These are phyloP conservation scores for Dactylellina parvicollis DNA, from an alignment of 2,329 filamentous ascomycete genomes.

Conservation along the genomic window DNA sequence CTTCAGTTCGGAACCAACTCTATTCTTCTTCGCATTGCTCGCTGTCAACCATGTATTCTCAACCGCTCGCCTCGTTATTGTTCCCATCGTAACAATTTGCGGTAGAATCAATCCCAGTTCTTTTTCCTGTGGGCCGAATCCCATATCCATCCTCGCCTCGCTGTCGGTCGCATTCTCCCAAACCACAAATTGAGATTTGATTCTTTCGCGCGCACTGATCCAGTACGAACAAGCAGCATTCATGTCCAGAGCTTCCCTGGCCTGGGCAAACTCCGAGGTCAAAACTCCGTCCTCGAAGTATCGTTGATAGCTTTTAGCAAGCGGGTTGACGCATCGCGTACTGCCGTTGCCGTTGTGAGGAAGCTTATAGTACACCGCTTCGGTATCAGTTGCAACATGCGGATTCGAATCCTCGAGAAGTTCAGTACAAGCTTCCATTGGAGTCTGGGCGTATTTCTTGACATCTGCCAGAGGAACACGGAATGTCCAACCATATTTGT, in stretches of 20 bases:
- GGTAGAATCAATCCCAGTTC: constrained; percentile 86
- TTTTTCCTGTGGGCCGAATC: constrained; percentile 16
- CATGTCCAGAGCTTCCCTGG: constrained; percentile 96
- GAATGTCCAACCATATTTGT: constrained; percentile 93
- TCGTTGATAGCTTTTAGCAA: constrained; percentile 87
- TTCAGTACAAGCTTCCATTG: constrained; percentile 80
- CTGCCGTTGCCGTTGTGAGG: constrained; percentile 94
- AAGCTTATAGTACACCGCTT: constrained; percentile 83
- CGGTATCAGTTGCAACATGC: constrained; percentile 72
- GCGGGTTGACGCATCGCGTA: constrained; percentile 82
- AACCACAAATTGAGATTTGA: constrained; percentile 94
- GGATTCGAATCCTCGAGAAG: constrained; percentile 74
- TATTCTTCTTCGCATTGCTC: constrained; percentile 94
- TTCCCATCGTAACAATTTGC: constrained; percentile 97
- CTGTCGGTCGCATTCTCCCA: constrained; percentile 73
- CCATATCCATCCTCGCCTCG: constrained; percentile 50
- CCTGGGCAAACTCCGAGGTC: constrained; percentile 86
- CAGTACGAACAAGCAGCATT: constrained; percentile 99
- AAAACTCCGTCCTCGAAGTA: constrained; percentile 92
- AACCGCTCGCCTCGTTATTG: constrained; percentile 90
- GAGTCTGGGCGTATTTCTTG: constrained; percentile 73
- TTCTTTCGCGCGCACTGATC: constrained; percentile 94
- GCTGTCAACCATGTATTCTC: constrained; percentile 99
- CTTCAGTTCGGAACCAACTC: constrained; percentile 95
- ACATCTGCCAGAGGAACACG: constrained; percentile 73